These are phyloP conservation scores for Erucastrum elatum DNA, from an alignment of 345 rosid genomes.

Conservation along the genomic window DNA sequence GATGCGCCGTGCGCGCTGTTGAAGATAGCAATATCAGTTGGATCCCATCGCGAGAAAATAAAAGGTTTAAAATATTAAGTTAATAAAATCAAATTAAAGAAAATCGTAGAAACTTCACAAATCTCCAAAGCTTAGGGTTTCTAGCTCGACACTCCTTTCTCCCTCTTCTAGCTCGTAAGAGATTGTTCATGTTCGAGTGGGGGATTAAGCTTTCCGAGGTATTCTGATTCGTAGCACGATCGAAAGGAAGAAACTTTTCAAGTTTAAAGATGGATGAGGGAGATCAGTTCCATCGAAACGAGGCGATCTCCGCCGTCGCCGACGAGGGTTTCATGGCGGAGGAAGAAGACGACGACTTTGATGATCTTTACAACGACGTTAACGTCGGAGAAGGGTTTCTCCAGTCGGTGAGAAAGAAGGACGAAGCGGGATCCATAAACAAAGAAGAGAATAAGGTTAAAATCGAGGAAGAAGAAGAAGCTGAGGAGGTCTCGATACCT, in stretches of 20 bases:
- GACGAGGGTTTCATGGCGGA: slow-evolving; percentile 60
- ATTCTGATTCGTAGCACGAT: neutral
- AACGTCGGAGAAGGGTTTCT: slow-evolving; percentile 79
- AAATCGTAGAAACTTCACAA: neutral
- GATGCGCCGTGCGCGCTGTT: neutral
- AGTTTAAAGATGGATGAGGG: neutral
- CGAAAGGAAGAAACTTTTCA: neutral
- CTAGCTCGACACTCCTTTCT: neutral
- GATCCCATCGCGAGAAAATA: neutral
- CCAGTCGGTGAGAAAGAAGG: slow-evolving; percentile 57
- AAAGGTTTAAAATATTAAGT: no score
- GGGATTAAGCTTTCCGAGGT: neutral
- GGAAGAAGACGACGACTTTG: slow-evolving; percentile 79
- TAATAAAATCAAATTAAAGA: no score
- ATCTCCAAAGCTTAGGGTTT: slow-evolving; percentile 50
- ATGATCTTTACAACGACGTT: slow-evolving; percentile 78
- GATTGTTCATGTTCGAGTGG: slow-evolving; percentile 5
- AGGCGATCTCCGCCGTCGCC: slow-evolving; percentile 67
- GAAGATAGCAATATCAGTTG: neutral
- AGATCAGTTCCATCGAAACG: slow-evolving; percentile 59
- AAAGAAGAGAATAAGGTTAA: slow-evolving; percentile 22
- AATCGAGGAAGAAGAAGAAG: slow-evolving; percentile 4
- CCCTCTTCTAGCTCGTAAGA: neutral
- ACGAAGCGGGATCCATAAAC: slow-evolving; percentile 42
- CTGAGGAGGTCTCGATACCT: slow-evolving; percentile 39